These are phyloP conservation scores for Fusarium sp. DNA, from an alignment of 2,329 filamentous ascomycete species.

Conservation along the genomic window DNA sequence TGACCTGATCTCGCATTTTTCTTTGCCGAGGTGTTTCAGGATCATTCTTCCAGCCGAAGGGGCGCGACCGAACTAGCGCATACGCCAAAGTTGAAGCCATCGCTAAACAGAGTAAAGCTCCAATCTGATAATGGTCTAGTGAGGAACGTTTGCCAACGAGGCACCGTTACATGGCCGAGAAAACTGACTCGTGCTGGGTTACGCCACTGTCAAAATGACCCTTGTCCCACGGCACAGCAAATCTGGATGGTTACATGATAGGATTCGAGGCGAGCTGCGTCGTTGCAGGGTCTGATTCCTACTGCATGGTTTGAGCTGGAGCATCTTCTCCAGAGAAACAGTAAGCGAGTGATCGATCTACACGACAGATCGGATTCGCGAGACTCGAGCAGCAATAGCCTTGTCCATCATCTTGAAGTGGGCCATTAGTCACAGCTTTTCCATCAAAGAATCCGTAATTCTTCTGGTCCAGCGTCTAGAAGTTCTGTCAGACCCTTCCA, in stretches of 20 bases:
- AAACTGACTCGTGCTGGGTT: background rate
- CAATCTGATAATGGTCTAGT: background rate
- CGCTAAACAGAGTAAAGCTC: background rate
- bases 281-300: background rate
- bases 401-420: background rate
- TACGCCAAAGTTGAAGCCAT: background rate
- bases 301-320: background rate
- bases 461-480: background rate
- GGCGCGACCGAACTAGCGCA: background rate
- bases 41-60: background rate
- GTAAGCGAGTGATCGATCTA: background rate
- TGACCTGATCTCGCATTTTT: background rate
- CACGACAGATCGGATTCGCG: background rate
- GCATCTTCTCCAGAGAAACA: background rate
- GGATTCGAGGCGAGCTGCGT: background rate
- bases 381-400: background rate
- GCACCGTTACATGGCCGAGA: background rate
- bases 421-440: background rate
- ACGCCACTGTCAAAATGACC: background rate
- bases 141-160: background rate
- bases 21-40: constrained; percentile 1
- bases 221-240: background rate
- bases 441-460: background rate
- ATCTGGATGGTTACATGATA: background rate
- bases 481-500: background rate